Base-by-base conservation (phyloP, 2,329 filamentous ascomycete species). In the Atkinsonella texensis region DNA sequence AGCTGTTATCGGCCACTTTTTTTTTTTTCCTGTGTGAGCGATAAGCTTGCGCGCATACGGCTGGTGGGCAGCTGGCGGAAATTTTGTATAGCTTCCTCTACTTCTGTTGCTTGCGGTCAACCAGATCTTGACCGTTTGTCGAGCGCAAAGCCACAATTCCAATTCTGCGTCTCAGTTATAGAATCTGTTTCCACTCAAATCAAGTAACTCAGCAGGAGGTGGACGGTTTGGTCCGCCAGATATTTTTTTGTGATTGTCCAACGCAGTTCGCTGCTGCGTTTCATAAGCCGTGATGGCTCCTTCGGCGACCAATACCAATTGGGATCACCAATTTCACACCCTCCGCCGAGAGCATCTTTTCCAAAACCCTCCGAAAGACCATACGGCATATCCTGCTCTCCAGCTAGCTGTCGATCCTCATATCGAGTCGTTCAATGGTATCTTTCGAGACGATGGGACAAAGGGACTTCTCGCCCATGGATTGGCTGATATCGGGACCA, bases 361-460 rank as follows among this genome's bases (percentile, higher is more conserved):
- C 68, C 78, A 81, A 62, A 84, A 94, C 59, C 91, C 93, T 17
- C 91, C 93, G 0, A 85, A 80, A 62, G 90, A 97, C 65, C 85
- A 81, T 59, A 86, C 86, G 10, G 89, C 91, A 53, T 97, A 95
- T 64, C 93, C 93, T 13, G 79, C 86, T 20, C 80, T 98, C 46
- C 85, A 90, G 61, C 79, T 80, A 55, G 87, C 91, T n/a, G 83
- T 97, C 54, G 78, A 87, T 58, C 93, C 93, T 48, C 93, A 98
- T 68, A 85, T 97, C 60, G 84, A 96, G 63, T 93, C 93, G 7
- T 98, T 96, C 80, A 95, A 98, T 73, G 83, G 83, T 49, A 76
- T 97, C 46, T 94, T 96, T 65, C 80, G 83, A 33, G 74, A 77
- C 53, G 77, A 84, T 68, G 88, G 87, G 48, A 70, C 68, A 56